Base-by-base conservation (phyloP, 1,139 yeast genomes). In the Kodamaea anthophila region DNA sequence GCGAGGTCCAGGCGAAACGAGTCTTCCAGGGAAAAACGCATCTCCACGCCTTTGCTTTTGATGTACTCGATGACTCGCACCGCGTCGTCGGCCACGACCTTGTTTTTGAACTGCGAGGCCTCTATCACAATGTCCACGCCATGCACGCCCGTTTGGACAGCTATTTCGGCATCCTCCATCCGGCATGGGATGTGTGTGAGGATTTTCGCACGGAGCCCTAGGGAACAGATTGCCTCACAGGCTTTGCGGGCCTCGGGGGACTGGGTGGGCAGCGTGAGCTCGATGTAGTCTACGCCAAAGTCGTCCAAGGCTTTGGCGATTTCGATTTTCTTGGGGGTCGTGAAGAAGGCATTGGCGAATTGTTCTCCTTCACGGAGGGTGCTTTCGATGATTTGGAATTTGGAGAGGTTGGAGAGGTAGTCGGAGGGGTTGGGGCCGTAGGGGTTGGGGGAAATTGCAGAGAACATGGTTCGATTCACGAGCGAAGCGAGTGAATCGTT, bases 351-450 rank as follows among this genome's bases (percentile, higher is more conserved):
- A 45, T 72, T 72, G 45, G 78, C 77, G 43, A 72, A 72, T 51
- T 72, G 78, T 47, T 72, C 78, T 41, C 78, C 78, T 51, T 72
- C 78, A 58, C 78, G 62, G 31, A 72, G 57, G 4, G 78, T 72
- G 28, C 74, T 65, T 46, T 72, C 78, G 39, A 72, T 72, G 31
- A 72, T 48, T 50, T 72, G 65, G 47, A 72, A 72, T 43, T 59
- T 60, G 34, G 63, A 56, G 19, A 72, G 78, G 38, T 72, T 72
- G 25, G 77, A 70, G 33, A 72, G 55, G 42, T 51, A 71, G 49
- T 72, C 77, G 20, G 73, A 63, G n/a, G 78, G 77, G 43, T 72
- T 70, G 29, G 77, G 76, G 5, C 77, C 77, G 42, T 72, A 72
- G 23, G 78, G 78, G 45, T 72, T 72, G 27, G n/a, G n/a, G n/a